Evolutionary conservation across 768 basidiomycete genomes (phyloP).

Genomic region (Suillus discolor): DNA sequence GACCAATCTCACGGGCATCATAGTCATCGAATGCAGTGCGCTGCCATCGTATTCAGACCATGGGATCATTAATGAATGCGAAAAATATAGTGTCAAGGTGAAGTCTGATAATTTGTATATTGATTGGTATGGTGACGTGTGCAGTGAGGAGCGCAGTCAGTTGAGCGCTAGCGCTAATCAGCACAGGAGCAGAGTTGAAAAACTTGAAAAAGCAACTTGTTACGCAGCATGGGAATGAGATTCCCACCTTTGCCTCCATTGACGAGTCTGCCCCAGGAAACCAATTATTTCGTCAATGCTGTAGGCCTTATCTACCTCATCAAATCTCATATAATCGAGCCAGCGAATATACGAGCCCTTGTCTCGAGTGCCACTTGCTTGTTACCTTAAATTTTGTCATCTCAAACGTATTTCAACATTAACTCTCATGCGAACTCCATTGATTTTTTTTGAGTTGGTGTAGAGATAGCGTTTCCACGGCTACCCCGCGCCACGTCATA

Average conservation of each 20-base stretch:
- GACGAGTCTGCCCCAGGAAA: conserved; percentile 40
- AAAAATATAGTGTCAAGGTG: conserved; percentile 35
- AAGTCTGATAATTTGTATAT: conserved; percentile 35
- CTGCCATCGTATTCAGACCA: conserved; percentile 54
- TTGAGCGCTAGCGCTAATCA: conserved; percentile 17
- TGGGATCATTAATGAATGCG: conserved; percentile 46
- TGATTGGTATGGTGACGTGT: conserved; percentile 25
- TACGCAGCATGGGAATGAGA: neutral
- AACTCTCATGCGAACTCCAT: neutral
- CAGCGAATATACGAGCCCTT: neutral
- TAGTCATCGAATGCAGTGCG: conserved; percentile 49
- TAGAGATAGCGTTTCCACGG: neutral
- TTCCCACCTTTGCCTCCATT: conserved; percentile 4
- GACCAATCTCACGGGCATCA: conserved; percentile 44
- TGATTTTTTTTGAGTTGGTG: neutral
- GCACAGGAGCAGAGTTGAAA: neutral
- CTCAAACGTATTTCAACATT: too few relatives aligned
- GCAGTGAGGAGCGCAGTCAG: conserved; percentile 29
- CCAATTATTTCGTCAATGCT: conserved; percentile 46
- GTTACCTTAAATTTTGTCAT: neutral
- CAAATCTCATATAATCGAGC: neutral
- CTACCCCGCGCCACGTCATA: neutral
- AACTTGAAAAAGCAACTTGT: neutral
- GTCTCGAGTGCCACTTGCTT: too few relatives aligned
- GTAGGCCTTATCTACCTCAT: conserved; percentile 15